These are phyloP conservation scores for Nakaseomyces bracarensis DNA, from an alignment of 1,139 yeast species.

Conservation along the genomic window DNA sequence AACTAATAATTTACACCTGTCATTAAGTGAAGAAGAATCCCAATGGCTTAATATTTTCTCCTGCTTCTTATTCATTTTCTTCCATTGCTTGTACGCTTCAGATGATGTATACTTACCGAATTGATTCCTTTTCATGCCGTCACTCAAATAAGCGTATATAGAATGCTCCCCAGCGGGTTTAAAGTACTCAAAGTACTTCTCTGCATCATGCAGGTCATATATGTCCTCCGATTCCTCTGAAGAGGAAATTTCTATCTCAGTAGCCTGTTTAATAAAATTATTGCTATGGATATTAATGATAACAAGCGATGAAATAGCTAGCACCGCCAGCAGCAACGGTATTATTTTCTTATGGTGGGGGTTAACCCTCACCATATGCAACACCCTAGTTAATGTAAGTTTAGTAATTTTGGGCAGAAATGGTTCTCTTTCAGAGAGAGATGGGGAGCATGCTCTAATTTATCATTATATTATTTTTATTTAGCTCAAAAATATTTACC, in stretches of 20 bases:
- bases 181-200: constrained; percentile 1
- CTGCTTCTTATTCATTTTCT: neutral
- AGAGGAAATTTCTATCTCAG: neutral
- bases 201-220: too few species aligned
- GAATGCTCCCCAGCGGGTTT: neutral
- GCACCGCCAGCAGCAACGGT: neutral
- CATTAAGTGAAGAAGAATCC: neutral
- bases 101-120: neutral
- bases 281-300: neutral
- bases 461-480: too few species aligned
- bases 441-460: too few species aligned
- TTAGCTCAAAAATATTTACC: too few species aligned
- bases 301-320: neutral
- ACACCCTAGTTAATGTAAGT: neutral
- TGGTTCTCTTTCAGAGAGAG: too few species aligned
- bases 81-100: neutral
- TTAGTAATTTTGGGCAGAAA: neutral
- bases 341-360: neutral
- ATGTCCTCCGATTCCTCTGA: too few species aligned
- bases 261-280: neutral
- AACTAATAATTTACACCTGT: constrained; percentile 7
- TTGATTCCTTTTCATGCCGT: neutral
- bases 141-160: neutral
- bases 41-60: neutral
- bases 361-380: neutral